Conservation (phyloP, 192 early-diverging fungal species). For the Coemansia sp. region DNA sequence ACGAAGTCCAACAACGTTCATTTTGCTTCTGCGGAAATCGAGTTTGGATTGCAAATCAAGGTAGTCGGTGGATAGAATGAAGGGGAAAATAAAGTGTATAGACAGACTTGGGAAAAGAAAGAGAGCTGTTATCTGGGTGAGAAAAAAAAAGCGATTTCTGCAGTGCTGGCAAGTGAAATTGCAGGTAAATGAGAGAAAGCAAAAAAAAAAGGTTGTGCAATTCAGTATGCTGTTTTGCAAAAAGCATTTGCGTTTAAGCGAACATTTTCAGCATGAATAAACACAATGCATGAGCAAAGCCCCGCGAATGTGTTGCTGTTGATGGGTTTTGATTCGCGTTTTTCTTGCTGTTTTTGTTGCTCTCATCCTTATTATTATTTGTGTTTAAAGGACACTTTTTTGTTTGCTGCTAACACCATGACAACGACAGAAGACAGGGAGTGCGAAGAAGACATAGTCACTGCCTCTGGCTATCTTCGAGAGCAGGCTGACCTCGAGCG, state of each 20-base stretch:
- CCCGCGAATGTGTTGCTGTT: background rate
- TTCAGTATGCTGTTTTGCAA: too few relatives aligned
- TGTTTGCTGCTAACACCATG: background rate
- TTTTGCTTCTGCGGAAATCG: constrained; percentile 5
- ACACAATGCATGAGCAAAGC: too few relatives aligned
- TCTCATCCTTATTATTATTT: background rate
- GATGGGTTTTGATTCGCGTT: background rate
- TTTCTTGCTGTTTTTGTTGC: background rate
- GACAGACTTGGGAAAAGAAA: background rate
- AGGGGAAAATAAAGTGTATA: background rate
- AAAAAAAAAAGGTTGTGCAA: too few relatives aligned
- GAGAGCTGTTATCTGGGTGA: background rate
- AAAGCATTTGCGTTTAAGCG: too few relatives aligned
- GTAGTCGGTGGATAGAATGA: background rate
- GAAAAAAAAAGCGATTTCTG: background rate
- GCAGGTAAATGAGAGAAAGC: too few relatives aligned
- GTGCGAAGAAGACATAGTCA: constrained; percentile 21
- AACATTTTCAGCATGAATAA: too few relatives aligned
- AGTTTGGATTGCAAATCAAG: background rate
- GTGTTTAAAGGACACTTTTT: background rate
- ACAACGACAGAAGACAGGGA: constrained; percentile 4
- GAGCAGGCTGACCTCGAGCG: constrained; percentile 50
- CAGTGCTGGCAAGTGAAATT: too few relatives aligned
- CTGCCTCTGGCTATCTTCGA: constrained; percentile 32
- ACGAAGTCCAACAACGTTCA: constrained; percentile 39